phyloP scores from a whole-genome alignment of 2,329 filamentous ascomycete species.

The Polychaeton citri region DNA sequence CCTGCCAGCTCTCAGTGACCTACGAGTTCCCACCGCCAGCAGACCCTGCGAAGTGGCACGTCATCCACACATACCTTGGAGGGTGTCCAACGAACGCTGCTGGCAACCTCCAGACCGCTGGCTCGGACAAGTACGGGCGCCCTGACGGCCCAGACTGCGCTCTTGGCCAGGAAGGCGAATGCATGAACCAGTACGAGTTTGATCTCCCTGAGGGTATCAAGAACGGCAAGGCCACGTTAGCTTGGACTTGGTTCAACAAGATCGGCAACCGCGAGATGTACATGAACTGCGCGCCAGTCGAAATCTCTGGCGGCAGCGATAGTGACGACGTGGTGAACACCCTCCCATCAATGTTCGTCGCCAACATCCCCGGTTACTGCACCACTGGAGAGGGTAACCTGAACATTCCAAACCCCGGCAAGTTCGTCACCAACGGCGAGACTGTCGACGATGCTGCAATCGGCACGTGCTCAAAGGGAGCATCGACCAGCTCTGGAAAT shows the following conservation, averaged over 20 bases:
- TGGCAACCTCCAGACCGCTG: constrained; percentile 42
- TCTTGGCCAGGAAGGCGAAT: constrained; percentile 1
- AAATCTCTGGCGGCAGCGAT: constrained; percentile 41
- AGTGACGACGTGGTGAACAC: constrained; percentile 34
- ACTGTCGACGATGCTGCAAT: constrained; percentile 5
- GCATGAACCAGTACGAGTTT: constrained; percentile 46
- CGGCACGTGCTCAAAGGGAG: background rate
- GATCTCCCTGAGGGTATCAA: constrained; percentile 55
- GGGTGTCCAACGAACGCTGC: constrained; percentile 57
- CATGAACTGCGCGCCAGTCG: constrained; percentile 79
- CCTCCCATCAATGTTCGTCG: constrained; percentile 61
- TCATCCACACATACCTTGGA: constrained; percentile 77
- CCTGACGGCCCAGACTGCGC: constrained; percentile 22
- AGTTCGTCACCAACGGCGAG: constrained; percentile 32
- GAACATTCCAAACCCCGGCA: constrained; percentile 55
- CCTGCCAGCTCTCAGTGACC: constrained; percentile 78
- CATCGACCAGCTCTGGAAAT: background rate
- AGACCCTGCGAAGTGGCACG: constrained; percentile 58
- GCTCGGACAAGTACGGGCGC: constrained; percentile 2
- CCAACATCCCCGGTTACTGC: constrained; percentile 49
- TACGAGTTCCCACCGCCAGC: constrained; percentile 55
- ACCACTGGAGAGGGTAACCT: constrained; percentile 45
- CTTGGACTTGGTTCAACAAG: constrained; percentile 87
- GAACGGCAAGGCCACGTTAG: constrained; percentile 61
- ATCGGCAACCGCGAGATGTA: constrained; percentile 87